Evolutionary conservation across 352 stramenopile genomes (phyloP).

Genomic region (Pythium aristosporum): DNA sequence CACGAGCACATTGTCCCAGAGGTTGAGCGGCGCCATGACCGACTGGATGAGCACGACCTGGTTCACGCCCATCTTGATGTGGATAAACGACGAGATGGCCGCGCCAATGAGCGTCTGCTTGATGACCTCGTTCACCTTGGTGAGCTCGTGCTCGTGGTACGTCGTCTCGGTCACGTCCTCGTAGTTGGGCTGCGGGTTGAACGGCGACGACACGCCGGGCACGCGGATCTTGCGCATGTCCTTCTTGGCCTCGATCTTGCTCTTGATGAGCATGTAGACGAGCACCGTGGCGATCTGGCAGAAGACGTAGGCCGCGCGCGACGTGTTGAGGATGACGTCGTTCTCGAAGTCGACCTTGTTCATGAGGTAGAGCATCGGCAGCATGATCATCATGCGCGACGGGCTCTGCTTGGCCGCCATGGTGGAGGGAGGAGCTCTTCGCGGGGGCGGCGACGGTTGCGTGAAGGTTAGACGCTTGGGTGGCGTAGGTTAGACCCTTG

Average conservation of each 20-base stretch:
- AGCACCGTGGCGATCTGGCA: conserved; percentile 61
- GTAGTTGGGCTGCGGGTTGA: conserved; percentile 80
- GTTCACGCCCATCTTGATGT: conserved; percentile 86
- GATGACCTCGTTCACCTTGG: conserved; percentile 76
- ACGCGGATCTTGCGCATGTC: conserved; percentile 82
- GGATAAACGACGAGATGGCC: conserved; percentile 74
- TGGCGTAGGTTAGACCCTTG: background rate
- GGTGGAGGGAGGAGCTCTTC: conserved; percentile 11
- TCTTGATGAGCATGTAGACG: conserved; percentile 70
- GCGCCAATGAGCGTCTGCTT: conserved; percentile 83
- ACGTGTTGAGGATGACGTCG: conserved; percentile 51
- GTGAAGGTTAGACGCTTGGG: conserved; percentile 2
- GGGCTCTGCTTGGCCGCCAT: conserved; percentile 65
- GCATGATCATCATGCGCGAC: conserved; percentile 80
- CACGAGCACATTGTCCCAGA: conserved; percentile 80
- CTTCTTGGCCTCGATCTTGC: conserved; percentile 71
- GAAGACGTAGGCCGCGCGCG: conserved; percentile 63
- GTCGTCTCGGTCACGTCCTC: conserved; percentile 76
- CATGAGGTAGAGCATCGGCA: conserved; percentile 87
- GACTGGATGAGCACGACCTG: conserved; percentile 87
- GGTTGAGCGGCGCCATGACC: conserved; percentile 82
- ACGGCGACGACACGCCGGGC: conserved; percentile 64
- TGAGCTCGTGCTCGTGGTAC: conserved; percentile 67
- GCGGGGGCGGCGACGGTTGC: background rate
- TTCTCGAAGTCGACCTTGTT: conserved; percentile 87